These are phyloP conservation scores for Phytophthora capsici DNA, from an alignment of 352 stramenopile species.

Conservation along the genomic window DNA sequence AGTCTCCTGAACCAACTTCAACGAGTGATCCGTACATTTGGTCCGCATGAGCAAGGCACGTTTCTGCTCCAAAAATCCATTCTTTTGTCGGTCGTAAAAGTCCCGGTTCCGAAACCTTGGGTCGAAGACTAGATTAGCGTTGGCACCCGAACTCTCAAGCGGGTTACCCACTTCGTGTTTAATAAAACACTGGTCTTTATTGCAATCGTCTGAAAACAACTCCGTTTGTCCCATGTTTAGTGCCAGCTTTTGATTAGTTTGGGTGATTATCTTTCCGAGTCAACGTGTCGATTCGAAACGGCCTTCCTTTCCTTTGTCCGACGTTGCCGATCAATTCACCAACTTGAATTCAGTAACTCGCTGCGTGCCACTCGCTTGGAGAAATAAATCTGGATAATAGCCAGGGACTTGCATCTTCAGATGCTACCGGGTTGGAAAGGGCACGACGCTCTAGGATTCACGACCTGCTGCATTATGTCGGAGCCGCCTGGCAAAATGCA, in stretches of 20 bases:
- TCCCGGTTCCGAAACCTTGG: background rate
- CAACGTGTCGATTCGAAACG: background rate
- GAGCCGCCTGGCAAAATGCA: constrained; percentile 24
- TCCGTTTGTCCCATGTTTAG: background rate
- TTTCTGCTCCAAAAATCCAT: constrained; percentile 19
- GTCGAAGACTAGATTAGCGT: background rate
- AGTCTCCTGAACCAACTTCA: constrained; percentile 16
- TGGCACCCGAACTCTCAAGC: background rate
- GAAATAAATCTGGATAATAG: constrained; percentile 41
- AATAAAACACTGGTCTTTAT: background rate
- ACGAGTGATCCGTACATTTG: constrained; percentile 19
- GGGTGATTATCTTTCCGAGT: constrained; percentile 12
- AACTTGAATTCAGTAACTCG: background rate
- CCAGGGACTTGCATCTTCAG: constrained; percentile 27
- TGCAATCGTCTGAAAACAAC: background rate
- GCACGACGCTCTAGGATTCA: background rate
- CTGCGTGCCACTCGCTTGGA: constrained; percentile 16
- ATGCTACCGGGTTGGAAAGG: constrained; percentile 24
- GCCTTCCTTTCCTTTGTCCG: constrained; percentile 14
- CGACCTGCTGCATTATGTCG: background rate
- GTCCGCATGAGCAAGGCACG: constrained; percentile 16
- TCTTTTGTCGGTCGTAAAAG: constrained; percentile 20
- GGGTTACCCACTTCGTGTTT: background rate
- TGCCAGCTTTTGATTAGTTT: background rate
- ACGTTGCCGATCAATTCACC: constrained; percentile 27